Percentiles rank a stretch among this genome's conserved stretches.
Conservation (phyloP, 768 basidiomycete species). For the Macrolepiota dolichaula region DNA sequence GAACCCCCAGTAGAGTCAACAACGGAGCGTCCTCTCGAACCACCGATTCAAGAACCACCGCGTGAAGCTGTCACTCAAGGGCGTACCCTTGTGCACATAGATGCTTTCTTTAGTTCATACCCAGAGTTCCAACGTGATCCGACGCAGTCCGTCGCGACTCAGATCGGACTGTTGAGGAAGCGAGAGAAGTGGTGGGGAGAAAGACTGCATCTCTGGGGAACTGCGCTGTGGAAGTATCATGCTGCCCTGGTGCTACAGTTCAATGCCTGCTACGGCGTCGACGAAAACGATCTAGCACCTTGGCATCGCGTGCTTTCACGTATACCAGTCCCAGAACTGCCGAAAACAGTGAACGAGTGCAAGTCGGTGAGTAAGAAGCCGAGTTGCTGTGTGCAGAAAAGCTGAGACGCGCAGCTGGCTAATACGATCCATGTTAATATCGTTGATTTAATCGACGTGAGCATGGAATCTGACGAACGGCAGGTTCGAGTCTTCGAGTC, state of each 20-base stretch:
- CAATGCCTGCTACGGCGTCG: slow-evolving; percentile 24
- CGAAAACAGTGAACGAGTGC: background rate
- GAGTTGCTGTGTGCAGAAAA: background rate
- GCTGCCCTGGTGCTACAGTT: slow-evolving; percentile 24
- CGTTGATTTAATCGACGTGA: slow-evolving; percentile 21
- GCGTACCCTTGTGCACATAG: background rate
- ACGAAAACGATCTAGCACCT: slow-evolving; percentile 20
- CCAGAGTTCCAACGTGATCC: background rate
- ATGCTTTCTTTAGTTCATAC: background rate
- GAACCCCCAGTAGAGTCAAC: too few species aligned
- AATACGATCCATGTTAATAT: slow-evolving; percentile 27
- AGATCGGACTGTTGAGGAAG: slow-evolving; percentile 1
- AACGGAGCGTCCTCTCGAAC: too few species aligned
- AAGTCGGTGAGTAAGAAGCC: background rate
- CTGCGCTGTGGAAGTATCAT: slow-evolving; percentile 16
- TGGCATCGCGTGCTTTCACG: slow-evolving; percentile 15
- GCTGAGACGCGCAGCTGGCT: slow-evolving; percentile 17
- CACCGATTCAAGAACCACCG: too few species aligned
- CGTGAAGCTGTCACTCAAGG: background rate
- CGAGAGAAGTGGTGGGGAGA: background rate
- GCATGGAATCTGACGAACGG: background rate
- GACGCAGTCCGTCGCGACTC: background rate
- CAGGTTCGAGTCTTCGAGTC: slow-evolving; percentile 18
- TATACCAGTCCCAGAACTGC: background rate
- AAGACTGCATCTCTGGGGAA: background rate